Evolutionary conservation across 257 asterid genomes (phyloP).

Genomic region (Nicotiana noctiflora): DNA sequence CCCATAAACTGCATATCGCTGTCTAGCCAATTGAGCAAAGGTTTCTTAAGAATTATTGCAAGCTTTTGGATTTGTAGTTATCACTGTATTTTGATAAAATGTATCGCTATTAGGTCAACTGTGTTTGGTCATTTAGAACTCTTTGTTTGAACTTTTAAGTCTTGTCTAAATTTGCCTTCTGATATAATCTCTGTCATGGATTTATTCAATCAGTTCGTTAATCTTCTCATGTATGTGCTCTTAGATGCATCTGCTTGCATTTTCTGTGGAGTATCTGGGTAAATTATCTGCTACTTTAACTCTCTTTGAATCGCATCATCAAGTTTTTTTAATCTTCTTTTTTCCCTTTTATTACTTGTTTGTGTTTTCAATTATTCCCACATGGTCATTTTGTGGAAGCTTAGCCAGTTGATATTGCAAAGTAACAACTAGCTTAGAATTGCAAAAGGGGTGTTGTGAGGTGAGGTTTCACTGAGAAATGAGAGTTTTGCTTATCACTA

Average conservation of each 20-base stretch:
- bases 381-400: not conserved
- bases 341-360: not conserved
- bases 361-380: not conserved
- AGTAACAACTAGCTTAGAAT: slow-evolving; percentile 3
- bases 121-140: not conserved
- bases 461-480: not conserved
- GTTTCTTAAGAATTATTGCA: not conserved
- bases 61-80: not conserved
- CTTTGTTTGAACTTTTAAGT: not conserved
- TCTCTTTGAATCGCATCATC: not conserved
- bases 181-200: not conserved
- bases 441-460: not conserved
- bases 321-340: not conserved
- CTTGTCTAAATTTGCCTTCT: not conserved
- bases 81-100: not conserved
- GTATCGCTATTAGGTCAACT: not conserved
- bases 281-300: not conserved
- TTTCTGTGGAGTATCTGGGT: not conserved
- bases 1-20: not conserved
- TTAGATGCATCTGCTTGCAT: not conserved
- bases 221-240: not conserved
- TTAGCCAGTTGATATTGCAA: not conserved
- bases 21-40: not conserved
- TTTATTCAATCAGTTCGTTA: not conserved
- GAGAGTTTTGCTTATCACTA: not conserved